phyloP scores from a whole-genome alignment of 2,329 filamentous ascomycete genomes.

The Aspergillus fumigatiaffinis region DNA sequence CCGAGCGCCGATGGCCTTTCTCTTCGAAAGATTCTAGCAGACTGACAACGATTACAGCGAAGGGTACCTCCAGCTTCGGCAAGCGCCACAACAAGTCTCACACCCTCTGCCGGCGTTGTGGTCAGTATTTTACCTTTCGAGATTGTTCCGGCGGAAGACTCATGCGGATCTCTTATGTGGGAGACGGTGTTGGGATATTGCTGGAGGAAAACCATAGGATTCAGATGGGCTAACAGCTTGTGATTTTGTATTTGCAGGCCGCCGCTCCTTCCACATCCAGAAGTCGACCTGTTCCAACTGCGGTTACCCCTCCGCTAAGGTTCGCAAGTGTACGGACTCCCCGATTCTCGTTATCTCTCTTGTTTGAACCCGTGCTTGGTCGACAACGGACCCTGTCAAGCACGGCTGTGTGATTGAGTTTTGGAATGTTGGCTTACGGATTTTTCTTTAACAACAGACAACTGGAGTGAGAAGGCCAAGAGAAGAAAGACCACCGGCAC shows the following conservation, averaged over 20 bases:
- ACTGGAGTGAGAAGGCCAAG: conserved; percentile 99
- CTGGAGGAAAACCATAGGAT: conserved; percentile 8
- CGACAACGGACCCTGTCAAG: conserved; percentile 7
- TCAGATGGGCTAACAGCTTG: conserved; percentile 31
- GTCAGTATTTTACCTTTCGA: conserved; percentile 56
- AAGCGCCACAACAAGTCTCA: conserved; percentile 98
- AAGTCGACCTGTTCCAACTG: conserved; percentile 97
- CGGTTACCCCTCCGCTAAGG: conserved; percentile 97
- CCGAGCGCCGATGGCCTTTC: conserved; percentile 16
- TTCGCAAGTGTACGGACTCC: conserved; percentile 82
- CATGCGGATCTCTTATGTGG: conserved; percentile 14
- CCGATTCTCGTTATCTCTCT: conserved; percentile 3
- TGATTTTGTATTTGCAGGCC: conserved; percentile 55
- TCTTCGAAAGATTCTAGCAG: conserved; percentile 21
- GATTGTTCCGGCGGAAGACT: conserved; percentile 7
- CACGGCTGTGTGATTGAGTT: conserved; percentile 1
- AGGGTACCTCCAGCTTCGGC: conserved; percentile 69
- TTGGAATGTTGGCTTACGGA: conserved; percentile 25
- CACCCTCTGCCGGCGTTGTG: conserved; percentile 97
- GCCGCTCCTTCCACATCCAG: conserved; percentile 98
- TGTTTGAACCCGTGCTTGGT: conserved; percentile 30
- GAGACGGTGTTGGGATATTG: conserved; percentile 3
- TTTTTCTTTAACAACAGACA: conserved; percentile 59
- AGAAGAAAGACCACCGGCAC: conserved; percentile 98
- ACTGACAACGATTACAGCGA: conserved; percentile 56